Conservation (phyloP, 352 stramenopile species). For the Globisporangium apiculatum region DNA sequence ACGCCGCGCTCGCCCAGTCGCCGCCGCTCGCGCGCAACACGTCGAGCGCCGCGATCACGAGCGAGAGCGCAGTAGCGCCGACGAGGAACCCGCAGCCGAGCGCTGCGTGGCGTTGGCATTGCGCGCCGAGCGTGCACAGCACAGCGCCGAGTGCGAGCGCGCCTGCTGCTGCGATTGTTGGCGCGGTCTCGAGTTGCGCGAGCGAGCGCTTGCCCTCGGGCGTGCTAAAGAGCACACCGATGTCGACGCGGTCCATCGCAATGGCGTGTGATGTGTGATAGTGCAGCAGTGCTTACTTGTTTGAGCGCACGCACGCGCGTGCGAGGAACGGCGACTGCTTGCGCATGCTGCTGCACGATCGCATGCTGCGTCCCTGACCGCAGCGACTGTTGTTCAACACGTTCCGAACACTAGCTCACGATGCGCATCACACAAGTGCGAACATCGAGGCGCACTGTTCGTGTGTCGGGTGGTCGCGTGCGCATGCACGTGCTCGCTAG, state of each 20-base stretch:
- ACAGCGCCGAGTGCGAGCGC: conserved; percentile 11
- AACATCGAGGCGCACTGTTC: too few species aligned
- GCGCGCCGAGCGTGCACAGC: conserved; percentile 14
- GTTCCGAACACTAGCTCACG: too few species aligned
- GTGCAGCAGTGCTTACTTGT: too few species aligned
- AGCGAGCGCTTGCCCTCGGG: conserved; percentile 9
- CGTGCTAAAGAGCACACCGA: conserved; percentile 12
- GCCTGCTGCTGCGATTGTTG: conserved; percentile 10
- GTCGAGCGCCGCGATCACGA: conserved; percentile 10
- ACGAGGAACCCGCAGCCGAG: conserved; percentile 21
- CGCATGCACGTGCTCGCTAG: too few species aligned
- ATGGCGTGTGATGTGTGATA: background rate
- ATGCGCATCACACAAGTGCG: too few species aligned
- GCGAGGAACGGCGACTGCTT: too few species aligned
- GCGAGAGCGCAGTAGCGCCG: conserved; percentile 14
- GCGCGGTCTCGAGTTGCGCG: conserved; percentile 16
- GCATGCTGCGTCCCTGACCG: too few species aligned
- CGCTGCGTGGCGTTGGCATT: conserved; percentile 8
- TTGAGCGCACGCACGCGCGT: too few species aligned
- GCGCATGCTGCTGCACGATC: too few species aligned
- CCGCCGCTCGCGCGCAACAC: background rate
- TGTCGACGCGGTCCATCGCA: conserved; percentile 10
- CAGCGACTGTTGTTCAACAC: too few species aligned
- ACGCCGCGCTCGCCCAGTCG: conserved; percentile 20
- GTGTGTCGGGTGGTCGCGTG: too few species aligned